A percentile compares a stretch with the other conserved stretches of the same genome.
Evolutionary conservation across 129 eudicot genomes (phyloP).

Genomic region (Silybum marianum): DNA sequence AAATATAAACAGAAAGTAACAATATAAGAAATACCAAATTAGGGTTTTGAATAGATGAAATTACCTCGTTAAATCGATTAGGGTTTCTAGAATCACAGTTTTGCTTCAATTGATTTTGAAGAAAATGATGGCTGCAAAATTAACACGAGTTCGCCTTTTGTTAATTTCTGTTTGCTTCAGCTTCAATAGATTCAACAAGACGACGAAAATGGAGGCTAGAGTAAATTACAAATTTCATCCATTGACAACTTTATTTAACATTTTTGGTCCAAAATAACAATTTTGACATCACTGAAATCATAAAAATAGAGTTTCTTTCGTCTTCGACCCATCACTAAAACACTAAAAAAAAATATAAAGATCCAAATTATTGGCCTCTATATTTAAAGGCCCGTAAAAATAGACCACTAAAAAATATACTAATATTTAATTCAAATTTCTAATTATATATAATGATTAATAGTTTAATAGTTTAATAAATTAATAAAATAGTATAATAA

Average conservation of each 20-base stretch:
- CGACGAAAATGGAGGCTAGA: neutral
- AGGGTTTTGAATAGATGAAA: conserved; percentile 16
- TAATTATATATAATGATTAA: too few relatives aligned
- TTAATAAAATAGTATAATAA: too few relatives aligned
- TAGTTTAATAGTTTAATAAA: too few relatives aligned
- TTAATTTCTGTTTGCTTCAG: conserved; percentile 11
- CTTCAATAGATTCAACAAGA: neutral
- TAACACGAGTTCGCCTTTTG: conserved; percentile 6
- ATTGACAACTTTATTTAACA: neutral
- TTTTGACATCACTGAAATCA: too few relatives aligned
- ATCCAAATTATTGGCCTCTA: too few relatives aligned
- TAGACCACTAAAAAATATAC: too few relatives aligned
- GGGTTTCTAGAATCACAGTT: conserved; percentile 1
- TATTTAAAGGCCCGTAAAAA: too few relatives aligned
- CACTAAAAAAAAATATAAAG: too few relatives aligned
- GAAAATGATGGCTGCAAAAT: neutral
- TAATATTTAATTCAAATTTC: too few relatives aligned
- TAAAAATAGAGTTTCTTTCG: too few relatives aligned
- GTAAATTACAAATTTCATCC: neutral
- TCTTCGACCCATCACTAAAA: too few relatives aligned
- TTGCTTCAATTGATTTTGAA: conserved; percentile 1
- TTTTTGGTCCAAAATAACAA: neutral
- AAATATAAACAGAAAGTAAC: conserved; percentile 1
- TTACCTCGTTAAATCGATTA: conserved; percentile 33
- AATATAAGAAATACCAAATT: neutral